These are phyloP conservation scores for Corylus americana DNA, from an alignment of 306 rosid genomes.

Conservation along the genomic window DNA sequence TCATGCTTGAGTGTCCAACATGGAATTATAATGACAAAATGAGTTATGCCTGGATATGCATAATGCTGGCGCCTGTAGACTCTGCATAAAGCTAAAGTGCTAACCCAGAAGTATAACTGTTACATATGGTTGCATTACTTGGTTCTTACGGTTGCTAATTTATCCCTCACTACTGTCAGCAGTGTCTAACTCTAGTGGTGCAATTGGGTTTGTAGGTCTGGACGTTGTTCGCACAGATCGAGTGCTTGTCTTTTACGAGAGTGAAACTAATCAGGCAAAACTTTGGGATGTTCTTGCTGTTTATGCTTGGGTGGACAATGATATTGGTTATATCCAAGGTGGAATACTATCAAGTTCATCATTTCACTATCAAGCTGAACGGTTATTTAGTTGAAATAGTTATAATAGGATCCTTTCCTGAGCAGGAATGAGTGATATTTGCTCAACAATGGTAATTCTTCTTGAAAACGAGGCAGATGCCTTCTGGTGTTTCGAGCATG, in stretches of 20 bases:
- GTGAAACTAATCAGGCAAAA: slow-evolving; percentile 78
- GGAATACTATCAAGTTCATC: slow-evolving; percentile 18
- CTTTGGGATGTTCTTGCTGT: slow-evolving; percentile 86
- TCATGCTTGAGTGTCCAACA: slow-evolving; percentile 13
- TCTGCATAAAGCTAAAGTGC: slow-evolving; percentile 7
- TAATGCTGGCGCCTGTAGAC: slow-evolving; percentile 11
- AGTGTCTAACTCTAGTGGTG: slow-evolving; percentile 29
- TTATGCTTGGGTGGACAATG: slow-evolving; percentile 88
- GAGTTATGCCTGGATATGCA: slow-evolving; percentile 14
- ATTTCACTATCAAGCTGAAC: slow-evolving; percentile 17
- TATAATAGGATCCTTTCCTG: slow-evolving; percentile 23
- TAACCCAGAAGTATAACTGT: not conserved
- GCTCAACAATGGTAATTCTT: slow-evolving; percentile 86
- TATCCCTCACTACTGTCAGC: slow-evolving; percentile 12
- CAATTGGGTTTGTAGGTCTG: slow-evolving; percentile 62
- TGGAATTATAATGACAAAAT: not conserved
- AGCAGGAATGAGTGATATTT: slow-evolving; percentile 97
- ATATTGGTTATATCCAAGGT: slow-evolving; percentile 96
- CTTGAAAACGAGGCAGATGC: slow-evolving; percentile 85
- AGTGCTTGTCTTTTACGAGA: slow-evolving; percentile 79
- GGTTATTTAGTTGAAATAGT: slow-evolving; percentile 23
- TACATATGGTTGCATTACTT: slow-evolving; percentile 6
- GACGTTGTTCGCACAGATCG: slow-evolving; percentile 92
- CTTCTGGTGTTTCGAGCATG: slow-evolving; percentile 91
- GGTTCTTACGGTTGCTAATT: slow-evolving; percentile 7